Conservation (phyloP, 1,284 basidiomycete genomes). For the Fistulina hepatica region DNA sequence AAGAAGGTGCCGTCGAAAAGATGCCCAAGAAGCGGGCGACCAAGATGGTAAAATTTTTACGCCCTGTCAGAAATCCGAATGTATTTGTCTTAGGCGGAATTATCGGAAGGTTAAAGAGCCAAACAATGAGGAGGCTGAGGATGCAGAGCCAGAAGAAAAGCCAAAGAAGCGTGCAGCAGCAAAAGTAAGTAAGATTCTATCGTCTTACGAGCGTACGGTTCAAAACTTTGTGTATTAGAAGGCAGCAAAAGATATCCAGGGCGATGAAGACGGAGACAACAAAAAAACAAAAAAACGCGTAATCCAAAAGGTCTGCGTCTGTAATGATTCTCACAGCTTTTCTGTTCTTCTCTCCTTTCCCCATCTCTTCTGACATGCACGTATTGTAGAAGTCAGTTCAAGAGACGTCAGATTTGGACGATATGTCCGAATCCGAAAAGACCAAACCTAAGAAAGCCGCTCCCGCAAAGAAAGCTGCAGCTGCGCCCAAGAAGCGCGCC, state of each 20-base stretch:
- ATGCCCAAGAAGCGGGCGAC: constrained; percentile 28
- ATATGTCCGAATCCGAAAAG: constrained; percentile 21
- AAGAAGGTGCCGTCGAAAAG: constrained; percentile 23
- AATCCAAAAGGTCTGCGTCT: no score
- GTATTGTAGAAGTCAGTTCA: constrained; percentile 21
- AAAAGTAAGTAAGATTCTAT: no score
- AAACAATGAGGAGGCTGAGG: constrained; percentile 16
- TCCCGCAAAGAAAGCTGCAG: constrained; percentile 19
- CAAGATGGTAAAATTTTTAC: no score
- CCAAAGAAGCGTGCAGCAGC: constrained; percentile 27
- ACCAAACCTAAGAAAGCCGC: constrained; percentile 33
- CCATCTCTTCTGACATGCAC: no score
- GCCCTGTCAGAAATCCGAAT: no score
- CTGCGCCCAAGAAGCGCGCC: constrained; percentile 28
- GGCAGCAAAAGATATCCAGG: not conserved
- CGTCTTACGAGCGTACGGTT: no score
- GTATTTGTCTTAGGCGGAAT: constrained; percentile 27
- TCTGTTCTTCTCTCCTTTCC: no score
- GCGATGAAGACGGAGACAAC: not conserved
- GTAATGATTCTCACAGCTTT: no score
- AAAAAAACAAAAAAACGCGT: no score
- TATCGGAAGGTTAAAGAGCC: constrained; percentile 3
- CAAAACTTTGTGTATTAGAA: no score
- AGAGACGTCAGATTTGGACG: constrained; percentile 11
- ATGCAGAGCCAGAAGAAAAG: constrained; percentile 32